Evolutionary conservation across 2,329 filamentous ascomycete genomes (phyloP).

Genomic region (Xylaria sp.): DNA sequence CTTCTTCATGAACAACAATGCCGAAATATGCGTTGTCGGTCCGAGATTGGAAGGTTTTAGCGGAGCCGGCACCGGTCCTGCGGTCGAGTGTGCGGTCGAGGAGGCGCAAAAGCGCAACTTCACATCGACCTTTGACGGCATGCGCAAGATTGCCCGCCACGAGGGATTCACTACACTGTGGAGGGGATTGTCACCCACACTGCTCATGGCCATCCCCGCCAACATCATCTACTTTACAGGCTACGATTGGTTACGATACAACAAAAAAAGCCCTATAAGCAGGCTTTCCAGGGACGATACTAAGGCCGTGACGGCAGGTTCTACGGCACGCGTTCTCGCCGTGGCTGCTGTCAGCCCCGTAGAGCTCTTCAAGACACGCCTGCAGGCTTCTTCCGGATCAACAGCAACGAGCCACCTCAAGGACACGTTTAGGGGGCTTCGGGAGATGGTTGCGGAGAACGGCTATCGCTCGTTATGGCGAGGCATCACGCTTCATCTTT

Average conservation of each 20-base stretch:
- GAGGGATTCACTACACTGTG: constrained; percentile 89
- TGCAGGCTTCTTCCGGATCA: constrained; percentile 78
- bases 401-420: constrained; percentile 76
- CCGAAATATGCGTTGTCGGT: constrained; percentile 82
- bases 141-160: constrained; percentile 93
- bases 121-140: constrained; percentile 89
- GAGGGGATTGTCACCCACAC: constrained; percentile 92
- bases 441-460: constrained; percentile 79
- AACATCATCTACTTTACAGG: constrained; percentile 99
- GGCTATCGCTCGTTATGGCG: constrained; percentile 90
- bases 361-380: constrained; percentile 91
- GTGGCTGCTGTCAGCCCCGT: constrained; percentile 88
- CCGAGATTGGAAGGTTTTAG: constrained; percentile 62
- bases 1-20: constrained; percentile 91
- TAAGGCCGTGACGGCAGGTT: constrained; percentile 82
- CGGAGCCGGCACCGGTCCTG: constrained; percentile 61
- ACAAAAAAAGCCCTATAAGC: constrained; percentile 76
- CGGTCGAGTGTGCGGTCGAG: constrained; percentile 83
- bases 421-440: constrained; percentile 79
- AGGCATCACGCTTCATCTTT: constrained; percentile 88
- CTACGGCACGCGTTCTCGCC: constrained; percentile 80
- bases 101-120: constrained; percentile 85
- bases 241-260: constrained; percentile 91
- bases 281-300: constrained; percentile 73
- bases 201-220: constrained; percentile 91